Percentiles rank a stretch among this genome's conserved stretches.
These are phyloP conservation scores for Solanum hybrid DNA, from an alignment of 305 asterid species.

Conservation along the genomic window DNA sequence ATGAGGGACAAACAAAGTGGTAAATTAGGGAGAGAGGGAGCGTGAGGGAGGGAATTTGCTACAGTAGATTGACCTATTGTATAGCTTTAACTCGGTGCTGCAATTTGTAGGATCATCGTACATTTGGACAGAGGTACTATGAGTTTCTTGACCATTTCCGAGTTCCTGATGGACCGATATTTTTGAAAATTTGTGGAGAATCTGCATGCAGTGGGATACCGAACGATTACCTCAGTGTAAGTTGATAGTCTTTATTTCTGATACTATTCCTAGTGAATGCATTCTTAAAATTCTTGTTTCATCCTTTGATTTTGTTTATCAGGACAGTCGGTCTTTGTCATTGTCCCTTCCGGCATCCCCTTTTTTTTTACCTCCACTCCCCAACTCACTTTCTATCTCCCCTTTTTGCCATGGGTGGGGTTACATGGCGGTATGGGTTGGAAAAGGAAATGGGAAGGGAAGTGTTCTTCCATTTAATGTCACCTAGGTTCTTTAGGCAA, in stretches of 20 bases:
- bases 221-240: constrained; percentile 75
- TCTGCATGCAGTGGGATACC: constrained; percentile 74
- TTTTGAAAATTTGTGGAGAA: constrained; percentile 83
- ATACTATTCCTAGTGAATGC: background rate
- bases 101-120: constrained; percentile 59
- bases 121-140: constrained; percentile 74
- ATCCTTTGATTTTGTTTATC: background rate
- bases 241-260: constrained; percentile 6
- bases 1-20: background rate
- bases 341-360: background rate
- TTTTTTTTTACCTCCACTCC: background rate
- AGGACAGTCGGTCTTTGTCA: background rate
- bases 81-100: background rate
- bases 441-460: background rate
- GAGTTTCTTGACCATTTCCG: constrained; percentile 77
- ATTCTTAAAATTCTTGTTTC: background rate
- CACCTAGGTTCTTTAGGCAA: background rate
- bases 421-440: background rate
- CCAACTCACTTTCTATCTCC: background rate
- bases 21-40: background rate
- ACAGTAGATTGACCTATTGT: background rate
- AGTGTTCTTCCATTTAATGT: background rate
- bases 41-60: background rate
- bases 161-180: constrained; percentile 76
- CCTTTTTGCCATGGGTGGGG: background rate